phyloP scores from a whole-genome alignment of 345 rosid genomes.

The Gossypium australe region DNA sequence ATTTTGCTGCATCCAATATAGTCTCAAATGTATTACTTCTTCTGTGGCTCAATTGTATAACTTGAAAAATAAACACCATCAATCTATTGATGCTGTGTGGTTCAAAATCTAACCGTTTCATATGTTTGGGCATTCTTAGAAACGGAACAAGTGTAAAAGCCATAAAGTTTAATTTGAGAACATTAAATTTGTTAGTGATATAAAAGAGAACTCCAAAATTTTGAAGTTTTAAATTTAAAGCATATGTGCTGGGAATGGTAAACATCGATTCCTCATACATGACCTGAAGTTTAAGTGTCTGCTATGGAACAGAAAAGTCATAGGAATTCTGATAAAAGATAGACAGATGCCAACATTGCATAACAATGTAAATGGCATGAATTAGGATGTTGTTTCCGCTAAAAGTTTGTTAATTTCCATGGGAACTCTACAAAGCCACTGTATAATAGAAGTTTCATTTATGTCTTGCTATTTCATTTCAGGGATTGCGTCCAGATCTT shows the following conservation, averaged over 20 bases:
- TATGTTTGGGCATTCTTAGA: neutral
- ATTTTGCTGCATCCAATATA: neutral
- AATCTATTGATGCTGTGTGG: neutral
- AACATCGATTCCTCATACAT: neutral
- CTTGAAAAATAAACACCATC: neutral
- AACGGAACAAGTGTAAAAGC: neutral
- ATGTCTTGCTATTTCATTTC: neutral
- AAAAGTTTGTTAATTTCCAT: neutral
- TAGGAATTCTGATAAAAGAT: neutral
- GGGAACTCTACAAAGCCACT: neutral
- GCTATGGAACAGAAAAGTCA: neutral
- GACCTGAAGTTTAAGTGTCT: neutral
- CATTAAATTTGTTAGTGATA: neutral
- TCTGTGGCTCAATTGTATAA: no score
- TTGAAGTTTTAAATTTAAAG: neutral
- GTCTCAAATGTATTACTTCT: no score
- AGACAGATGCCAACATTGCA: neutral
- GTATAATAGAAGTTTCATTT: neutral
- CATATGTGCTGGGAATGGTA: neutral
- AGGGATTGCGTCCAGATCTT: conserved; percentile 69
- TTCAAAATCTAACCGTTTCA: neutral
- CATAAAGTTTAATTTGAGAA: neutral
- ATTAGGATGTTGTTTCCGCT: neutral
- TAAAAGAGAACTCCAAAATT: neutral
- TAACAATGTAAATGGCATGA: neutral